Evolutionary conservation across 2,329 filamentous ascomycete species (phyloP).

Genomic region (Monilinia aucupariae): DNA sequence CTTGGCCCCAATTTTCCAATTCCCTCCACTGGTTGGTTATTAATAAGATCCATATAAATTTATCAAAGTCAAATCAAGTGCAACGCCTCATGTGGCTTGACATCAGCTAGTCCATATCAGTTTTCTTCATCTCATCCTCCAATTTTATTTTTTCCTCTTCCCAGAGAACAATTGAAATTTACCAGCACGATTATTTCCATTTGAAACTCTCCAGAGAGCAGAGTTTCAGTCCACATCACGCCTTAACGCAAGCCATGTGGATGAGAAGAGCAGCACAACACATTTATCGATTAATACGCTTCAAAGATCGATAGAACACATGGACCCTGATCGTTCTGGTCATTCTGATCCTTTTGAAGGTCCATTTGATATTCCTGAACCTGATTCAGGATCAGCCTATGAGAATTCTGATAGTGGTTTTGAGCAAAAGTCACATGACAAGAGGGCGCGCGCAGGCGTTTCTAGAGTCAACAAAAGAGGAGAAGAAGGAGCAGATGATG

Average conservation of each 20-base stretch:
- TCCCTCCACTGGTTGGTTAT: too few relatives aligned
- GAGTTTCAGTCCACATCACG: background rate
- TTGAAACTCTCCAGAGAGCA: background rate
- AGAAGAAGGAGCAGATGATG: background rate
- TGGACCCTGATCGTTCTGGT: constrained; percentile 25
- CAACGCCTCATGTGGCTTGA: background rate
- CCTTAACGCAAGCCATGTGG: constrained; percentile 21
- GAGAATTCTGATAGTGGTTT: constrained; percentile 25
- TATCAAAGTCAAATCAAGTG: too few relatives aligned
- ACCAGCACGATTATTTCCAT: background rate
- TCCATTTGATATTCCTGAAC: constrained; percentile 16
- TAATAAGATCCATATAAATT: background rate
- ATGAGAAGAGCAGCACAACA: constrained; percentile 12
- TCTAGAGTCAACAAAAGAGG: background rate
- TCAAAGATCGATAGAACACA: constrained; percentile 21
- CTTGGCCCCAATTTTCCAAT: too few relatives aligned
- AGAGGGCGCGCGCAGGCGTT: background rate
- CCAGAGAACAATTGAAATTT: background rate
- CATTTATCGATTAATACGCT: constrained; percentile 19
- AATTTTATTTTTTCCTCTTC: background rate
- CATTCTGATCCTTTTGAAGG: constrained; percentile 16
- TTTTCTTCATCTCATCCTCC: background rate
- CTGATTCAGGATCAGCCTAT: constrained; percentile 31
- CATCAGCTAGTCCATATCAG: background rate
- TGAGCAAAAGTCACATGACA: constrained; percentile 18